Conservation (phyloP, 768 basidiomycete species). For the Agrocybe pediades region DNA sequence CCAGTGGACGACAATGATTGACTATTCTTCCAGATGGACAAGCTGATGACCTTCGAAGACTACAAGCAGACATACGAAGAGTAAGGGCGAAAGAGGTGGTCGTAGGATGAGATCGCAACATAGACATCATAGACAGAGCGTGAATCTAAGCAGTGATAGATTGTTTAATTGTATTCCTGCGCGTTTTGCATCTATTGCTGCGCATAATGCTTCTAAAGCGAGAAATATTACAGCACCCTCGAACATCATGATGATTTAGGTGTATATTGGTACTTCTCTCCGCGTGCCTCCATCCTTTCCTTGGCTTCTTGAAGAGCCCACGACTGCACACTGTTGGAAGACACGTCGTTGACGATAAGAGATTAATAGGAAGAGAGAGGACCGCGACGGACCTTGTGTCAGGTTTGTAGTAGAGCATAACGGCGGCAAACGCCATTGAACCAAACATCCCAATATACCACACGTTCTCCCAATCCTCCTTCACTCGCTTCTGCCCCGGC, state of each 20-base stretch:
- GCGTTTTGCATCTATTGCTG: neutral
- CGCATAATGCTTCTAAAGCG: conserved; percentile 7
- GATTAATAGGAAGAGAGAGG: neutral
- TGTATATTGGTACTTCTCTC: conserved; percentile 86
- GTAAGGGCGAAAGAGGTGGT: conserved; percentile 5
- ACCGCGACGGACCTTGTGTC: conserved; percentile 74
- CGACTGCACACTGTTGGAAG: conserved; percentile 70
- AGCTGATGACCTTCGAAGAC: conserved; percentile 71
- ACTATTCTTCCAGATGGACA: conserved; percentile 54
- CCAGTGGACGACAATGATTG: neutral
- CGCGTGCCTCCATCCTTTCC: conserved; percentile 88
- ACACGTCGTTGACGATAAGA: conserved; percentile 4
- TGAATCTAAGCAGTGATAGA: neutral
- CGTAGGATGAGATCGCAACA: neutral
- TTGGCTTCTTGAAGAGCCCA: conserved; percentile 94
- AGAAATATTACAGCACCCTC: neutral
- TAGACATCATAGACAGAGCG: conserved; percentile 6
- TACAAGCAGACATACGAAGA: conserved; percentile 55
- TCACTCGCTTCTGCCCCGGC: conserved; percentile 81
- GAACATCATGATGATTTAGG: conserved; percentile 37
- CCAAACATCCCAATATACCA: conserved; percentile 96
- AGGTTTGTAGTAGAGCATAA: conserved; percentile 89
- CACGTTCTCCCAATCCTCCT: conserved; percentile 88
- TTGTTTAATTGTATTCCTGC: neutral
- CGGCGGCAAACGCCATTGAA: conserved; percentile 70